Percentiles rank a stretch among this genome's conserved stretches.
phyloP scores from a whole-genome alignment of 805 yeast species.

The Pichia pseudocactophila region DNA sequence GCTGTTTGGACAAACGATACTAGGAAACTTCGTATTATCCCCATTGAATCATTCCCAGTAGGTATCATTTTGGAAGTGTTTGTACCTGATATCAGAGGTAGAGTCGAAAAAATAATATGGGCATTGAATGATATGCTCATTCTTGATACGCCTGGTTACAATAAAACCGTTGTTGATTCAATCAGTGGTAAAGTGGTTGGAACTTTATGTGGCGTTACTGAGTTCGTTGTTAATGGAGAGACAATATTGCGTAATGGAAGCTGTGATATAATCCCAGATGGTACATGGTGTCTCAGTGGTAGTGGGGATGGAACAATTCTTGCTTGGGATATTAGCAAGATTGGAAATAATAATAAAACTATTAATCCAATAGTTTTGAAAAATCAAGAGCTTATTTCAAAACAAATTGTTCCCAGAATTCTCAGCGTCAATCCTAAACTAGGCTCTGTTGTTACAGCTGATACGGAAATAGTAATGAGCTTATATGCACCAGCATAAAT shows the following conservation, averaged over 20 bases:
- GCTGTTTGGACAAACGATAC: conserved; percentile 43
- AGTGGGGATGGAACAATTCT: conserved; percentile 44
- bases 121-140: conserved; percentile 59
- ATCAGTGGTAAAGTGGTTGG: conserved; percentile 15
- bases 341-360: background rate
- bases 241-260: conserved; percentile 44
- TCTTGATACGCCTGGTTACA: conserved; percentile 42
- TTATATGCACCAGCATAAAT: conserved; percentile 2
- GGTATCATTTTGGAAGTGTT: conserved; percentile 15
- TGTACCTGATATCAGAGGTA: conserved; percentile 30
- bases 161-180: conserved; percentile 41
- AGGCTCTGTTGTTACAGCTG: conserved; percentile 57
- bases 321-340: conserved; percentile 38
- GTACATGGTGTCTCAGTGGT: conserved; percentile 51
- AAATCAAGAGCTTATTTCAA: background rate
- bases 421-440: conserved; percentile 54
- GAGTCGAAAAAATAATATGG: conserved; percentile 21
- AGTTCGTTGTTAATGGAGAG: conserved; percentile 24
- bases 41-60: conserved; percentile 15
- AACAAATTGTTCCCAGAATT: conserved; percentile 35
- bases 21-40: conserved; percentile 13
- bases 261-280: conserved; percentile 60
- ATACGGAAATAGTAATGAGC: conserved; percentile 42
- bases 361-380: conserved; percentile 6
- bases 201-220: conserved; percentile 37